A percentile compares a stretch with the other conserved stretches of the same genome.
phyloP scores from a whole-genome alignment of 306 rosid genomes.

The Trichosanthes cucumerina region DNA sequence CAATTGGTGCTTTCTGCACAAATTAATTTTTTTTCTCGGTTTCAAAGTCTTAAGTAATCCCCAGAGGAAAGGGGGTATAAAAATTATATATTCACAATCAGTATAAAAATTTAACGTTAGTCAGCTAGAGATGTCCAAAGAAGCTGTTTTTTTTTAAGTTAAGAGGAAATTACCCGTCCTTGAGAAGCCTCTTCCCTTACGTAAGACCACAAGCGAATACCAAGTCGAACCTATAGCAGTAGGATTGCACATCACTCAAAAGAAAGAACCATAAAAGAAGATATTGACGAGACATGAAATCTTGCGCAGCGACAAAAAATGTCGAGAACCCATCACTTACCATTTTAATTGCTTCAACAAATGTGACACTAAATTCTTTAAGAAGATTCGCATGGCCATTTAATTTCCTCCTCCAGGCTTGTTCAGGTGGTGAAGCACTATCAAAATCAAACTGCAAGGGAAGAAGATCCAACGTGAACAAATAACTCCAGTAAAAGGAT shows the following conservation, averaged over 20 bases:
- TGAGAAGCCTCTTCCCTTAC: constrained; percentile 99
- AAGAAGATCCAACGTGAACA: not conserved
- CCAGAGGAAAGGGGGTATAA: not conserved
- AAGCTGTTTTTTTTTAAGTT: not conserved
- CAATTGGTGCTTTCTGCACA: constrained; percentile 95
- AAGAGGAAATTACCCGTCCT: constrained; percentile 72
- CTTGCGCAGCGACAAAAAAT: constrained; percentile 11
- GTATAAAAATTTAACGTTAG: not conserved
- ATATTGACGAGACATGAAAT: constrained; percentile 9
- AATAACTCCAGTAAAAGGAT: not conserved
- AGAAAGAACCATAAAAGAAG: not conserved
- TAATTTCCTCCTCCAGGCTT: constrained; percentile 96
- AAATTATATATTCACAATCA: not conserved
- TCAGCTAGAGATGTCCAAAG: not conserved
- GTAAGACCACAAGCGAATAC: constrained; percentile 93
- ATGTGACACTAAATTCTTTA: constrained; percentile 85
- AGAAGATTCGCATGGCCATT: constrained; percentile 89
- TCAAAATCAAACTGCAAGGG: constrained; percentile 73
- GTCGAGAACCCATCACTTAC: constrained; percentile 30
- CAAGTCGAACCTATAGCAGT: constrained; percentile 60
- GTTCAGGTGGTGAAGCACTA: constrained; percentile 93
- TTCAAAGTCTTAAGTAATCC: not conserved
- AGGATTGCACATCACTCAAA: not conserved
- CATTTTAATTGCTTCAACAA: constrained; percentile 90
- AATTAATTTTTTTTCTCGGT: not conserved